phyloP scores from a whole-genome alignment of 768 basidiomycete species.

The Amanita exitialis region DNA sequence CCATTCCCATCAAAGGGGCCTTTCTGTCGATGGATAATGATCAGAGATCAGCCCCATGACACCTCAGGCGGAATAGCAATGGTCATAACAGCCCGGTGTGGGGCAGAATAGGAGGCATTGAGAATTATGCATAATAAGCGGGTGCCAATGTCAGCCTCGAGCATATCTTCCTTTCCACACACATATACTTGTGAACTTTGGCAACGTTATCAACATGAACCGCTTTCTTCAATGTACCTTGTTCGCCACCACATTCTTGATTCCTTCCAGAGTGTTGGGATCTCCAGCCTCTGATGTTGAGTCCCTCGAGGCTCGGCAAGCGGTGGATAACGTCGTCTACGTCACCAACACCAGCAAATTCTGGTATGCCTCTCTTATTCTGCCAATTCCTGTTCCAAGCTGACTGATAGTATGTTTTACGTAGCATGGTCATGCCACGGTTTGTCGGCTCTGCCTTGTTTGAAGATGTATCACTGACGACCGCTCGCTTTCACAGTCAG shows the following conservation, averaged over 20 bases:
- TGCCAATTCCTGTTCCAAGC: background rate
- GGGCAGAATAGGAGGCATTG: background rate
- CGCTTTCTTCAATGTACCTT: background rate
- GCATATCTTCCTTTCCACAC: too few species aligned
- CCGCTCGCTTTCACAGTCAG: slow-evolving; percentile 16
- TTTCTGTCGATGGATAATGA: too few species aligned
- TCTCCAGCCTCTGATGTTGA: slow-evolving; percentile 1
- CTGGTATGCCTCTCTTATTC: slow-evolving; percentile 28
- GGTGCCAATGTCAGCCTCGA: background rate
- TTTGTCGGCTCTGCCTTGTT: slow-evolving; percentile 6
- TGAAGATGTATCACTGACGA: background rate
- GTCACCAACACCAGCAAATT: slow-evolving; percentile 30
- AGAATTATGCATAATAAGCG: background rate
- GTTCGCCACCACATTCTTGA: background rate
- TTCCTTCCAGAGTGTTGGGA: background rate
- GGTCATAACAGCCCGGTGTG: background rate
- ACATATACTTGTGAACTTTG: background rate
- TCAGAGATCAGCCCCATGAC: too few species aligned
- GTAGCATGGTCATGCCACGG: slow-evolving; percentile 40
- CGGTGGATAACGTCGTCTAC: slow-evolving; percentile 41
- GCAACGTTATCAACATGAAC: background rate
- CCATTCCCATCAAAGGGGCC: too few species aligned
- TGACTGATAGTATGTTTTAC: background rate
- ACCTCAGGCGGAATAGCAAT: background rate
- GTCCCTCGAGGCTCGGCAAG: slow-evolving; percentile 17